Evolutionary conservation across 1,284 basidiomycete genomes (phyloP), one percentile per base, ranked within the genome.

Genomic region (Apiotrichum veenhuisii): DNA sequence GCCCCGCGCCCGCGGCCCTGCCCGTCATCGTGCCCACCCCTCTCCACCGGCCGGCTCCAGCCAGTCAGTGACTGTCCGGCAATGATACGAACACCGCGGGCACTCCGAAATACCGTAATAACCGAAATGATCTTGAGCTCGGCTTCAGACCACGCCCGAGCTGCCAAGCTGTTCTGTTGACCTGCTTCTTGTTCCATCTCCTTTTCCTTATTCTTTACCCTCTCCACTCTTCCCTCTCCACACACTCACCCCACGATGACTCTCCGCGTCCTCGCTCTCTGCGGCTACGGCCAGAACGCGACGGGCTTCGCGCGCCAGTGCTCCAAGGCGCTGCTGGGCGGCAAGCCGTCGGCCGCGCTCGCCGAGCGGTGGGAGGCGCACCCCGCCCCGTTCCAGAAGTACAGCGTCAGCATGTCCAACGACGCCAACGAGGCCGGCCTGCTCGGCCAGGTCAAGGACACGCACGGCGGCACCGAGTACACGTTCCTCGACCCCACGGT

Each of bases 201-300:
- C 33, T 34, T 38, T 10, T 38, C 37, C 10, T 42, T 42, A 20
- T 25, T 22, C 25, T 14, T 26, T 23, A 22, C 42, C 15, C 40
- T n/a, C 48, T 26, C 22, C 17, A 12, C 20, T 25, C 3, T 26
- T 14, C n/a, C 17, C 40, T 27, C 36, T 14, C 17, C 34, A 42
- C 22, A 11, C 40, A 18, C 27, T 22, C 40, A 26, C 30, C 10
- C 30, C 50, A 11, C 3, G 15, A 22, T 33, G 22, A 42, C 38
- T 37, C 38, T 68, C 25, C 63, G 71, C 55, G 64, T 73, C 26
- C 59, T 73, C 57, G 62, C 65, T 23, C 58, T 75, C 20, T 63
- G 63, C 62, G 91, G 91, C 33, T 90, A 87, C 72, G 84, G 88
- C 5, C 91, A 93, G 72, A 92, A 88, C 66, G 87, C 84, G 5